These are phyloP conservation scores for Cyclospora cayetanensis DNA, from an alignment of 169 alveolate species.

Conservation along the genomic window DNA sequence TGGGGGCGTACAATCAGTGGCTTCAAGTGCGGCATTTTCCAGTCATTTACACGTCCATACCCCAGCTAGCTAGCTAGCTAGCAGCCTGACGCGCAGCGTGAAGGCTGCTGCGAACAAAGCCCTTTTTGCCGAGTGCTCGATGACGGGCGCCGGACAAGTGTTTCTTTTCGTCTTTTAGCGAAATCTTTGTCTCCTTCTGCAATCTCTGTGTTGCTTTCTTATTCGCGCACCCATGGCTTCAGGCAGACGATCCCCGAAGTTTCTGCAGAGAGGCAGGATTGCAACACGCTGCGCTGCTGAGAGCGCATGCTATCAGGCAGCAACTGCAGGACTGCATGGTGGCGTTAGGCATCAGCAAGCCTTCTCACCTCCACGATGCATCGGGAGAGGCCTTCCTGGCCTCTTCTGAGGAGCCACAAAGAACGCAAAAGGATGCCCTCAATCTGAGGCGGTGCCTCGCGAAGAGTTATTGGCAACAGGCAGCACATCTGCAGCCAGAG, in stretches of 20 bases:
- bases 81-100: background rate
- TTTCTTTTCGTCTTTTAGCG: background rate
- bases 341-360: slow-evolving; percentile 29
- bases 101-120: background rate
- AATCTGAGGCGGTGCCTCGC: slow-evolving; percentile 46
- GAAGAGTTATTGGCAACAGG: slow-evolving; percentile 24
- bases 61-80: background rate
- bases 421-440: background rate
- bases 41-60: no score
- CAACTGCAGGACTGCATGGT: slow-evolving; percentile 61
- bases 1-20: slow-evolving; percentile 99
- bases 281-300: slow-evolving; percentile 48
- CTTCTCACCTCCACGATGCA: background rate
- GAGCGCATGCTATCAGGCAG: slow-evolving; percentile 51
- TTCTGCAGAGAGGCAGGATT: slow-evolving; percentile 66
- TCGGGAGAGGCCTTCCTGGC: background rate
- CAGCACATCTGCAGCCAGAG: slow-evolving; percentile 45
- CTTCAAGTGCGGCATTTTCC: no score
- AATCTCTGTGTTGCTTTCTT: background rate
- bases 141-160: background rate
- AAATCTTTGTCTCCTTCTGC: background rate
- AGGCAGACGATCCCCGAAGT: slow-evolving; percentile 47
- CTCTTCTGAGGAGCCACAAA: background rate
- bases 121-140: background rate
- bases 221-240: background rate